Percentiles rank a stretch among this genome's conserved stretches.
Evolutionary conservation across 257 asterid genomes (phyloP).

Genomic region (Cinchona pubescens): DNA sequence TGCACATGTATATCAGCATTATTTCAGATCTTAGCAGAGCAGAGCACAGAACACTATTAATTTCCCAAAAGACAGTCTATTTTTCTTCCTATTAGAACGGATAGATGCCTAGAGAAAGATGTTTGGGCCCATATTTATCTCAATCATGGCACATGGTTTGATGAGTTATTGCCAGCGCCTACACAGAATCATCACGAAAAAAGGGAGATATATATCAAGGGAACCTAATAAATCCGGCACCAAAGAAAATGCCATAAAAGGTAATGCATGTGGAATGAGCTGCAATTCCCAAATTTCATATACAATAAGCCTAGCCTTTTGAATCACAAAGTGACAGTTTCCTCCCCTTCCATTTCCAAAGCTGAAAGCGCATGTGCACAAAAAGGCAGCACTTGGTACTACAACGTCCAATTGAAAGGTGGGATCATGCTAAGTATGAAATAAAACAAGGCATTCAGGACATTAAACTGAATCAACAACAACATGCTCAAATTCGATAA

Average conservation of each 20-base stretch:
- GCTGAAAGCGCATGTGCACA: neutral
- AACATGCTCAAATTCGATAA: neutral
- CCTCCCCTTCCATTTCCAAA: neutral
- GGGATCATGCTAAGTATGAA: neutral
- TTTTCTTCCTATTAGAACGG: neutral
- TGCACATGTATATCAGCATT: neutral
- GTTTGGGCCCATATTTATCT: neutral
- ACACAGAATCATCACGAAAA: neutral
- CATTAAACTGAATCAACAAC: neutral
- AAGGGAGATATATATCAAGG: neutral
- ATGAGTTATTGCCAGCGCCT: neutral
- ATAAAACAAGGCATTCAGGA: neutral
- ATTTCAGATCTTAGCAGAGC: neutral
- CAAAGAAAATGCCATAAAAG: neutral
- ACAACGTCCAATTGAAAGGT: neutral
- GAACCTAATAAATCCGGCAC: neutral
- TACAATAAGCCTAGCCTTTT: neutral
- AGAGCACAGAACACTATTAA: too few species aligned
- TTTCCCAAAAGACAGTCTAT: neutral
- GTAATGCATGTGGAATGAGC: neutral
- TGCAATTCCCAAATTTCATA: neutral
- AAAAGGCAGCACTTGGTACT: neutral
- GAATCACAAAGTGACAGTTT: too few species aligned
- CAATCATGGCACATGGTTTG: conserved; percentile 2
- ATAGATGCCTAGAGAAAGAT: neutral